These are phyloP conservation scores for Monsonia emarginata DNA, from an alignment of 441 rosid genomes.

Conservation along the genomic window DNA sequence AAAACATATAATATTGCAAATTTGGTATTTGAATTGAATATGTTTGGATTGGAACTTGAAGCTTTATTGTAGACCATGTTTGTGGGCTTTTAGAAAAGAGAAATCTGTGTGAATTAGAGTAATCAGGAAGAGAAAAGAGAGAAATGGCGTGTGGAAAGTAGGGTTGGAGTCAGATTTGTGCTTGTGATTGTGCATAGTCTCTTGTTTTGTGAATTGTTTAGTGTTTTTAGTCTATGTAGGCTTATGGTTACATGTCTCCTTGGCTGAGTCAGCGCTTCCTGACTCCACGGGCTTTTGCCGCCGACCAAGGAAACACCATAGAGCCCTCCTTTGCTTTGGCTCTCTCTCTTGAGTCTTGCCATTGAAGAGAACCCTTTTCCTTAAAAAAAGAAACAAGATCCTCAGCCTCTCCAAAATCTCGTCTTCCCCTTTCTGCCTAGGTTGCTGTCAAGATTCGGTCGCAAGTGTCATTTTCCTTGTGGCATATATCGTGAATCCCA, in stretches of 20 bases:
- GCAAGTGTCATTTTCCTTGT: slow-evolving; percentile 19
- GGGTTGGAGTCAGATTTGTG: slow-evolving; percentile 59
- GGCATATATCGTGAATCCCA: slow-evolving; percentile 33
- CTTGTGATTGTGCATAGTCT: slow-evolving; percentile 42
- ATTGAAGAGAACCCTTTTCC: slow-evolving; percentile 45
- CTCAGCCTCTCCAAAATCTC: slow-evolving; percentile 27
- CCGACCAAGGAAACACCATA: slow-evolving; percentile 44
- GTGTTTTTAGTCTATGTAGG: slow-evolving; percentile 40
- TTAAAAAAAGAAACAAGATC: slow-evolving; percentile 27
- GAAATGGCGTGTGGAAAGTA: slow-evolving; percentile 28
- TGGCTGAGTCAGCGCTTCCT: slow-evolving; percentile 42
- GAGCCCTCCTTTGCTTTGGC: slow-evolving; percentile 36
- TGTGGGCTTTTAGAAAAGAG: too few relatives aligned
- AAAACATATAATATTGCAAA: slow-evolving; percentile 15
- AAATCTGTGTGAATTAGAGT: too few relatives aligned
- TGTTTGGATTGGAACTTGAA: slow-evolving; percentile 48
- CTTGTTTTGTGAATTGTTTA: slow-evolving; percentile 35
- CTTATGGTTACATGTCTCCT: slow-evolving; percentile 81
- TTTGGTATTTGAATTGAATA: slow-evolving; percentile 21
- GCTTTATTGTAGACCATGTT: too few relatives aligned
- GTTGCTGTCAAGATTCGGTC: slow-evolving; percentile 59
- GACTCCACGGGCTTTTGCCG: slow-evolving; percentile 64
- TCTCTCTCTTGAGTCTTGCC: too few relatives aligned
- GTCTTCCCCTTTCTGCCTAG: slow-evolving; percentile 32
- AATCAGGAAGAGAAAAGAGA: slow-evolving; percentile 24